Evolutionary conservation across 2,329 filamentous ascomycete genomes (phyloP).

Genomic region (Monosporascus sp.): DNA sequence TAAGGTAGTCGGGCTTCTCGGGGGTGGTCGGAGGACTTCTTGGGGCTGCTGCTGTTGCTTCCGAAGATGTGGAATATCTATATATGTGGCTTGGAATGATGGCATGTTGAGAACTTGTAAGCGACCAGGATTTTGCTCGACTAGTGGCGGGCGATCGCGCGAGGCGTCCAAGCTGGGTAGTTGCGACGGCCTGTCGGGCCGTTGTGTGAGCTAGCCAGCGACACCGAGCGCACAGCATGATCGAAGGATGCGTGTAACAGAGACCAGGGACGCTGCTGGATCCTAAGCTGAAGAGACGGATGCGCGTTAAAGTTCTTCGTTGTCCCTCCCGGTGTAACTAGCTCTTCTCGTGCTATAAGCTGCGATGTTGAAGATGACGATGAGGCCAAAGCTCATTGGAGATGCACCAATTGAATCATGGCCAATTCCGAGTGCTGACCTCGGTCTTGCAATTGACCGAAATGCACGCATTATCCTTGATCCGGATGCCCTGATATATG

Average conservation of each 20-base stretch:
- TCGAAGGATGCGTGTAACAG: background rate
- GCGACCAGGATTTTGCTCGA: slow-evolving; percentile 4
- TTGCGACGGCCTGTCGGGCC: slow-evolving; percentile 8
- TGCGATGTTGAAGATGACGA: too few species aligned
- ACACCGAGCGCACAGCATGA: slow-evolving; percentile 17
- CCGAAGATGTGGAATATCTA: slow-evolving; percentile 20
- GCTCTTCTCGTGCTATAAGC: too few species aligned
- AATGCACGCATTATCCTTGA: too few species aligned
- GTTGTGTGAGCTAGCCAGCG: slow-evolving; percentile 14
- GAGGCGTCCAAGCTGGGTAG: slow-evolving; percentile 6
- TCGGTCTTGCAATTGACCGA: too few species aligned
- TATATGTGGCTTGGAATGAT: background rate
- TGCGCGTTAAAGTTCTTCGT: background rate
- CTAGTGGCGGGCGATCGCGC: slow-evolving; percentile 1
- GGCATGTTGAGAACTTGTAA: background rate
- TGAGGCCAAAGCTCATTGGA: too few species aligned
- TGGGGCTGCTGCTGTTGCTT: slow-evolving; percentile 8
- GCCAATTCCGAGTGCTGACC: too few species aligned
- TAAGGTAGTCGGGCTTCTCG: slow-evolving; percentile 45
- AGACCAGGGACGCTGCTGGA: too few species aligned
- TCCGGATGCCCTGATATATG: too few species aligned
- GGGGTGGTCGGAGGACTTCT: slow-evolving; percentile 8
- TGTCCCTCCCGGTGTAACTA: too few species aligned
- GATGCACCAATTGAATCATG: too few species aligned
- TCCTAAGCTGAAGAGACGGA: background rate